A percentile compares a stretch with the other conserved stretches of the same genome.
These are phyloP conservation scores for Starmera stellimalicola DNA, from an alignment of 1,139 yeast species.

Conservation along the genomic window DNA sequence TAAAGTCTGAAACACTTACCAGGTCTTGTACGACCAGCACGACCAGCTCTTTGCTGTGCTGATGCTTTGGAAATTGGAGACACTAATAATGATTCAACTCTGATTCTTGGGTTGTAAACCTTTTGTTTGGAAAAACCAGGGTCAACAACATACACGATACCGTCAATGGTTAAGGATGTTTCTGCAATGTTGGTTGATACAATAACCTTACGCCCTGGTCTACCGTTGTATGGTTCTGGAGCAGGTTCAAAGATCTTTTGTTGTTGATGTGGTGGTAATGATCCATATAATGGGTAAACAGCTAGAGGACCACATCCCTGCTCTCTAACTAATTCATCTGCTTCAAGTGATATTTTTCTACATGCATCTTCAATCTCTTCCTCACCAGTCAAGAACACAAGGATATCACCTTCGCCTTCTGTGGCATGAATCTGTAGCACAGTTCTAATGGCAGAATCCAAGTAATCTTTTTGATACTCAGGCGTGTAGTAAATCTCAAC, in stretches of 20 bases:
- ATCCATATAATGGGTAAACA: conserved; percentile 91
- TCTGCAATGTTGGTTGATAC: conserved; percentile 97
- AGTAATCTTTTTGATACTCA: conserved; percentile 87
- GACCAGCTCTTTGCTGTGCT: conserved; percentile 98
- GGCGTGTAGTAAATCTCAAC: conserved; percentile 96
- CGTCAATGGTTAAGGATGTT: conserved; percentile 95
- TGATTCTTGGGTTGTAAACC: conserved; percentile 90
- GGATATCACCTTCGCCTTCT: conserved; percentile 87
- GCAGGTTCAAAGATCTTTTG: conserved; percentile 91
- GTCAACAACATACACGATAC: conserved; percentile 93
- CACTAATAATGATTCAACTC: conserved; percentile 89
- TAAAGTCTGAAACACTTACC: conserved; percentile 95
- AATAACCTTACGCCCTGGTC: conserved; percentile 89
- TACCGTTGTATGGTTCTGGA: conserved; percentile 51
- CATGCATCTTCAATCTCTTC: conserved; percentile 98
- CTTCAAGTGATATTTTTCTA: conserved; percentile 76
- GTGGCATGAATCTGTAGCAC: conserved; percentile 95
- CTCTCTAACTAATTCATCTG: conserved; percentile 80
- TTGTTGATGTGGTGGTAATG: conserved; percentile 92
- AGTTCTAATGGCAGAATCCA: conserved; percentile 91
- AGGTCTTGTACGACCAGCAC: conserved; percentile 99
- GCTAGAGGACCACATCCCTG: conserved; percentile 81
- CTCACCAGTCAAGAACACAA: conserved; percentile 89
- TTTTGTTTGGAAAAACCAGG: conserved; percentile 97
- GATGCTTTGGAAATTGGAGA: conserved; percentile 96